These are phyloP conservation scores for Anisodus acutangulus DNA, from an alignment of 257 asterid genomes.

Conservation along the genomic window DNA sequence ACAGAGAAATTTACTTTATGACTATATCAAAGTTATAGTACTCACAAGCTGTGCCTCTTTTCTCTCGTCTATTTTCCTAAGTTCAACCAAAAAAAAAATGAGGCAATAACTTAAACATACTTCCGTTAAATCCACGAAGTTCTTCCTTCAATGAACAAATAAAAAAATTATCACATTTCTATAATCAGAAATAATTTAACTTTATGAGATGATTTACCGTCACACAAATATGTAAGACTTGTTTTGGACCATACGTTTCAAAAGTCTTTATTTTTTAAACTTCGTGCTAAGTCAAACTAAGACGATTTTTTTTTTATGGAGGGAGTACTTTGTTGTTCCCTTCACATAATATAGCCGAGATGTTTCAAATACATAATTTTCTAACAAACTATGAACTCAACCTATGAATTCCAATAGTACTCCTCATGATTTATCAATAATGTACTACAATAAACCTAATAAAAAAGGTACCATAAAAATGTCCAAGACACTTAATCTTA, in stretches of 20 bases:
- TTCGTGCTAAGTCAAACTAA: too few species aligned
- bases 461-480: neutral
- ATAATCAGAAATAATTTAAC: too few species aligned
- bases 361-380: neutral
- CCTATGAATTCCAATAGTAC: neutral
- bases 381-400: neutral
- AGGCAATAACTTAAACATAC: neutral
- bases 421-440: neutral
- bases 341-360: neutral
- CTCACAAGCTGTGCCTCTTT: neutral
- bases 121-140: neutral
- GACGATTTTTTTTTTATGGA: too few species aligned
- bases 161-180: too few species aligned
- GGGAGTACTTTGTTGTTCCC: neutral
- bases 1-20: neutral
- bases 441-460: neutral
- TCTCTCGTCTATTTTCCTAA: neutral
- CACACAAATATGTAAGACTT: too few species aligned
- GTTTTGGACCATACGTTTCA: too few species aligned
- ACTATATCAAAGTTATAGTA: neutral
- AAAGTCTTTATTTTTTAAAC: too few species aligned
- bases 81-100: neutral
- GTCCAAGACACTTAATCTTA: neutral
- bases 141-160: neutral
- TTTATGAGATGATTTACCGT: too few species aligned